Conservation (phyloP, 73 alveolate genomes). For the Paramecium sonneborni region DNA sequence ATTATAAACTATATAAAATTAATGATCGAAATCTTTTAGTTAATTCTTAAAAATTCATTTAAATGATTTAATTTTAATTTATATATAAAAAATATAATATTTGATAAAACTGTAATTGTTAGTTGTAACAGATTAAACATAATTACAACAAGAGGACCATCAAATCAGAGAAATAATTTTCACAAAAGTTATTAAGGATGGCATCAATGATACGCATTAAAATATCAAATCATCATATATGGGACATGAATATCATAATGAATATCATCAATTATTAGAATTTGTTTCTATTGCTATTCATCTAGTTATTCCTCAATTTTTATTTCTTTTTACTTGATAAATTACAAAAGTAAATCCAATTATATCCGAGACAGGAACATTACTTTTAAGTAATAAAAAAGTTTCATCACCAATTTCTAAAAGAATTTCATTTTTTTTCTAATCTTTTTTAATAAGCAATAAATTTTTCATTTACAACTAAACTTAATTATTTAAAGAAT, state of each 20-base stretch:
- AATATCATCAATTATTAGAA: slow-evolving; percentile 36
- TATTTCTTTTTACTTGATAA: not conserved
- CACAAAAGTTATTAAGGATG: slow-evolving; percentile 90
- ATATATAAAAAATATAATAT: no score
- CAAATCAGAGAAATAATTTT: slow-evolving; percentile 92
- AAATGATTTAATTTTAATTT: no score
- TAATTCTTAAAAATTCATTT: no score
- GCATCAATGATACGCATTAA: slow-evolving; percentile 82
- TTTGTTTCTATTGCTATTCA: slow-evolving; percentile 27
- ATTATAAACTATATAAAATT: slow-evolving; percentile 72
- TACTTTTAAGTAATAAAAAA: slow-evolving; percentile 53
- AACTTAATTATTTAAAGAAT: not conserved
- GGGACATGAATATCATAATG: slow-evolving; percentile 77
- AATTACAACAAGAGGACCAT: slow-evolving; percentile 83
- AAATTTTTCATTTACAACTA: slow-evolving; percentile 51
- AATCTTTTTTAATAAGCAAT: slow-evolving; percentile 48
- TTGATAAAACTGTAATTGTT: no score
- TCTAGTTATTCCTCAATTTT: not conserved
- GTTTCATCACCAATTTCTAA: slow-evolving; percentile 61
- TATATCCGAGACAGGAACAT: slow-evolving; percentile 48
- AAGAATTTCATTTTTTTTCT: slow-evolving; percentile 25
- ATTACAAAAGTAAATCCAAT: slow-evolving; percentile 50
- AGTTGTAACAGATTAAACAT: slow-evolving; percentile 71
- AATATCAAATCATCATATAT: slow-evolving; percentile 85
- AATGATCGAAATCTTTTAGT: no score